Evolutionary conservation across 2,329 filamentous ascomycete species (phyloP).

Genomic region (Bipolaris gigantea): DNA sequence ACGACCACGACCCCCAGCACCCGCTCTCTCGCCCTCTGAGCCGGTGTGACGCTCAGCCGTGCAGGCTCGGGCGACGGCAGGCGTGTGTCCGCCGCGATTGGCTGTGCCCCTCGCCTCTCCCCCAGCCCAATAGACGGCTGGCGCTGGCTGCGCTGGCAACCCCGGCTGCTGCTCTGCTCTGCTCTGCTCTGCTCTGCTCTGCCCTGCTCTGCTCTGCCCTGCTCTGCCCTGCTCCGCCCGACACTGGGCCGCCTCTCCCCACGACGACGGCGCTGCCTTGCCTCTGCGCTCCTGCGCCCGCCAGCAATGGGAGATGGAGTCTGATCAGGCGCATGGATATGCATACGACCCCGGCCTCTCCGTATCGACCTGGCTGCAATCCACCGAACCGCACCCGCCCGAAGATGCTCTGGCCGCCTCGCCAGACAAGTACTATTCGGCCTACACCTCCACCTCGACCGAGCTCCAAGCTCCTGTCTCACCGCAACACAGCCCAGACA

Average conservation of each 20-base stretch:
- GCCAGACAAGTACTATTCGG: slow-evolving; percentile 38
- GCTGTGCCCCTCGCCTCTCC: background rate
- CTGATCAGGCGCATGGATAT: slow-evolving; percentile 17
- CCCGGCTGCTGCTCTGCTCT: slow-evolving; percentile 5
- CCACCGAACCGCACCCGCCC: slow-evolving; percentile 28
- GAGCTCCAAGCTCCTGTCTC: slow-evolving; percentile 14
- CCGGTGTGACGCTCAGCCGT: background rate
- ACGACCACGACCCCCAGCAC: too few relatives aligned
- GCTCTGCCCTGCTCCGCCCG: background rate
- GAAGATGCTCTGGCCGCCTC: slow-evolving; percentile 23
- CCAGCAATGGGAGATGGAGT: slow-evolving; percentile 19
- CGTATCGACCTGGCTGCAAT: slow-evolving; percentile 37
- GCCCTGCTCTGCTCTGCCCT: background rate
- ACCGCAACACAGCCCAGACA: slow-evolving; percentile 19
- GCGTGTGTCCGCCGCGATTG: slow-evolving; percentile 7
- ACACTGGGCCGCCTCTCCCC: slow-evolving; percentile 12
- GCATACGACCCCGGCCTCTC: slow-evolving; percentile 16
- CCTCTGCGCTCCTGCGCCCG: slow-evolving; percentile 12
- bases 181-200: background rate
- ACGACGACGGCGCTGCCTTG: slow-evolving; percentile 17
- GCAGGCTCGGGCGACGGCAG: background rate
- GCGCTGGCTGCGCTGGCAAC: slow-evolving; percentile 5
- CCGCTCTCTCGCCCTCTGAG: background rate
- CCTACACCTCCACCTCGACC: slow-evolving; percentile 21
- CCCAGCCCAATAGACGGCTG: background rate